Evolutionary conservation across 108 stramenopile genomes (phyloP).

Genomic region (Nannochloropsis granulata): DNA sequence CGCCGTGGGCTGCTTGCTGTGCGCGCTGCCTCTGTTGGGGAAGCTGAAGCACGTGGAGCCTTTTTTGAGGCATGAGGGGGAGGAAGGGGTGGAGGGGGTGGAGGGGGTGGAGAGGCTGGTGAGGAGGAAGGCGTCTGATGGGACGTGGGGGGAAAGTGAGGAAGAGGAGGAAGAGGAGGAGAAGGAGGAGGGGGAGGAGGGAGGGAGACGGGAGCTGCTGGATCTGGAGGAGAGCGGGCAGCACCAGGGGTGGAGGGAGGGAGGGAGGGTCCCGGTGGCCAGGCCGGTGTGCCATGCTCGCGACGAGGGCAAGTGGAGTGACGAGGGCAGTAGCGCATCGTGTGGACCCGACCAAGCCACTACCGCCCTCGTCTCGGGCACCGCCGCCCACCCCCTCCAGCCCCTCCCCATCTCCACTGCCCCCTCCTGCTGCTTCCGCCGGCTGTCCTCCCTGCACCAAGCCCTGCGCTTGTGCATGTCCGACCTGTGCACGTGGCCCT

Average conservation of each 20-base stretch:
- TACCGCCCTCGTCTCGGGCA: not conserved
- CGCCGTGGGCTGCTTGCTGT: not conserved
- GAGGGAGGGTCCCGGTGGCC: no score
- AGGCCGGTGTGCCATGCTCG: no score
- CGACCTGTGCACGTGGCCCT: not conserved
- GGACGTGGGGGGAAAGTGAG: not conserved
- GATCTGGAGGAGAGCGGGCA: no score
- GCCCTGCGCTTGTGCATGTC: not conserved
- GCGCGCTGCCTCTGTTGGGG: not conserved
- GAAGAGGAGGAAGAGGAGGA: not conserved
- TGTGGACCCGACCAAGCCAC: no score
- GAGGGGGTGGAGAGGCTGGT: not conserved
- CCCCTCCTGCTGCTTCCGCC: not conserved
- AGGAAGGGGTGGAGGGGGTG: not conserved
- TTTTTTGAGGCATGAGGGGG: not conserved
- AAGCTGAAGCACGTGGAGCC: not conserved
- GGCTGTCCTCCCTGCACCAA: not conserved
- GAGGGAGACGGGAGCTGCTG: no score
- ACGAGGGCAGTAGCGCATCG: not conserved
- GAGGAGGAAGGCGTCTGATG: not conserved
- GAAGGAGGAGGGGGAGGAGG: not conserved
- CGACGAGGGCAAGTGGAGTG: not conserved
- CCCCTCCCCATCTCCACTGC: not conserved
- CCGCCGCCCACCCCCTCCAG: not conserved
- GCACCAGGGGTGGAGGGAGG: not conserved